Percentiles rank a stretch among this genome's conserved stretches.
Evolutionary conservation across 148 eudicot genomes (phyloP).

Genomic region (Hydrangea macrophylla): DNA sequence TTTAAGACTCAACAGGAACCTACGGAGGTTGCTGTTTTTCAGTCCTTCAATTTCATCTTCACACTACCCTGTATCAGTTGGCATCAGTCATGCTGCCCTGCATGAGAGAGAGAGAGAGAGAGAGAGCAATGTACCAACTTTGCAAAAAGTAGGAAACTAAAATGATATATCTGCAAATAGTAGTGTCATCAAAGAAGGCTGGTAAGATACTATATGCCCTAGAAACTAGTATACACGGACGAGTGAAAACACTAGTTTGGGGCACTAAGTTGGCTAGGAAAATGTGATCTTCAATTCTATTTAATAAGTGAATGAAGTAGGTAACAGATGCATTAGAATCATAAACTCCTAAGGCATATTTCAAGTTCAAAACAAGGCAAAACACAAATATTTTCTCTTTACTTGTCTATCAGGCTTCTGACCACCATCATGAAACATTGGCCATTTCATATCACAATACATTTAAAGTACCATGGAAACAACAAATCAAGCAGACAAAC

Average conservation of each 20-base stretch:
- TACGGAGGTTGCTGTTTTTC: too few relatives aligned
- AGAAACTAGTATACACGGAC: slow-evolving; percentile 1
- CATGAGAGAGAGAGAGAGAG: too few relatives aligned
- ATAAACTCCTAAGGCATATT: not conserved
- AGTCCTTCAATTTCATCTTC: too few relatives aligned
- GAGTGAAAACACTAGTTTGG: slow-evolving; percentile 1
- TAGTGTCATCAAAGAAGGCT: not conserved
- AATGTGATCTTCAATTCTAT: not conserved
- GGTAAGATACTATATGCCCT: not conserved
- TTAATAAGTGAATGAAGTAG: not conserved
- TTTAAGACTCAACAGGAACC: too few relatives aligned
- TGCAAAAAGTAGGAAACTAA: not conserved
- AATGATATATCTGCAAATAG: slow-evolving; percentile 1
- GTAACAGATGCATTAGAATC: not conserved
- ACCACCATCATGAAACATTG: not conserved
- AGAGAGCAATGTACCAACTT: not conserved
- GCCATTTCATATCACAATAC: not conserved
- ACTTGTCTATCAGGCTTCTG: not conserved
- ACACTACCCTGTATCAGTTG: too few relatives aligned
- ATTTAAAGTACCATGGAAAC: not conserved
- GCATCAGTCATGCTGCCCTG: too few relatives aligned
- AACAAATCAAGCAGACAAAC: not conserved
- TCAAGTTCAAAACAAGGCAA: not conserved
- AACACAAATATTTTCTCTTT: not conserved
- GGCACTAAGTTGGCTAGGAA: not conserved